Evolutionary conservation across 2,329 filamentous ascomycete genomes (phyloP).

Genomic region (Colletotrichum tabaci): DNA sequence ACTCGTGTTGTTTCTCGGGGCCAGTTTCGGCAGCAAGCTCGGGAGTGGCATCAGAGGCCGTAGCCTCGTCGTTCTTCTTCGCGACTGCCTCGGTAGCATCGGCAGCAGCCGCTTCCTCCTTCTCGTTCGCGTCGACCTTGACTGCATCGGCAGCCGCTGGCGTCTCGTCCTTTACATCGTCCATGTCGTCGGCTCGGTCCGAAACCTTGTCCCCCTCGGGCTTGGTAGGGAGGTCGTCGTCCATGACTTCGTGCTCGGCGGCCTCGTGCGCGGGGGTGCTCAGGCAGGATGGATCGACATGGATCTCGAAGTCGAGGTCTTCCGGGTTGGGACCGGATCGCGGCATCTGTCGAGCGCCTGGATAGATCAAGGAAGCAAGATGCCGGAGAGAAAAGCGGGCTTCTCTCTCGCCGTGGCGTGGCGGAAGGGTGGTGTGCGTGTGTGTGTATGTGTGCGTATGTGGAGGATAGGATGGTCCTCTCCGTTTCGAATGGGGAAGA

Average conservation of each 20-base stretch:
- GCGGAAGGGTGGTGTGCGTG: not conserved
- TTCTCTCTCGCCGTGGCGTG: not conserved
- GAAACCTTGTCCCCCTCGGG: slow-evolving; percentile 42
- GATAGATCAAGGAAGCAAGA: not conserved
- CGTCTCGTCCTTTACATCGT: slow-evolving; percentile 3
- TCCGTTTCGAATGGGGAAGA: not conserved
- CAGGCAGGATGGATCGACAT: slow-evolving; percentile 63
- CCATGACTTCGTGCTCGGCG: slow-evolving; percentile 28
- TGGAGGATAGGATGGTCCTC: not conserved
- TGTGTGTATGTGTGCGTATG: too few species aligned
- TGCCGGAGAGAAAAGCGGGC: slow-evolving; percentile 28
- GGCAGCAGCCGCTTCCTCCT: not conserved
- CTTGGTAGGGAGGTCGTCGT: slow-evolving; percentile 44
- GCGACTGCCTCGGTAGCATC: not conserved
- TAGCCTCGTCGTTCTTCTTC: not conserved
- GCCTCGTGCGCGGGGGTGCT: slow-evolving; percentile 58
- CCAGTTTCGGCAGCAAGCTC: not conserved
- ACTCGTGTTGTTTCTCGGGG: not conserved
- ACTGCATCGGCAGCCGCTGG: not conserved
- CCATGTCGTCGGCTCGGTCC: slow-evolving; percentile 32
- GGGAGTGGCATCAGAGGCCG: not conserved
- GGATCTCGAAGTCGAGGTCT: slow-evolving; percentile 63
- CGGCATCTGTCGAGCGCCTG: slow-evolving; percentile 25
- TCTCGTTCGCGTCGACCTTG: not conserved
- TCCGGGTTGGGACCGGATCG: slow-evolving; percentile 43